Evolutionary conservation across 2,329 filamentous ascomycete species (phyloP).

Genomic region (Waltergamsia citrina): DNA sequence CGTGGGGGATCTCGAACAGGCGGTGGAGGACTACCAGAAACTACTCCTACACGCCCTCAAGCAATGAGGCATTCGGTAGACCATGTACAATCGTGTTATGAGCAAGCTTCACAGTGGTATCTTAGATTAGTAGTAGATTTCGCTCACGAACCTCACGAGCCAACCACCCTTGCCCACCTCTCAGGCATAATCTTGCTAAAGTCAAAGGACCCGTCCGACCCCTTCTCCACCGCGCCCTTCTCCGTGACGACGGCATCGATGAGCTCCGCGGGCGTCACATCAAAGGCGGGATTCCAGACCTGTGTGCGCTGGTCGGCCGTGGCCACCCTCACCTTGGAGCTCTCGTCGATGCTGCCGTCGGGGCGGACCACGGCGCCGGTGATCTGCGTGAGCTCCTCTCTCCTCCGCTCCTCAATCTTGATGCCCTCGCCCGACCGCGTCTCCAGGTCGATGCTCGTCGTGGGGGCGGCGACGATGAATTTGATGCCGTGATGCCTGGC

Average conservation of each 20-base stretch:
- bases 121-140: too few species aligned
- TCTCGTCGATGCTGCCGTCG: slow-evolving; percentile 54
- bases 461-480: slow-evolving; percentile 89
- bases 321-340: slow-evolving; percentile 60
- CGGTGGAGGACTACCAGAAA: slow-evolving; percentile 71
- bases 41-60: slow-evolving; percentile 47
- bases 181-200: slow-evolving; percentile 34
- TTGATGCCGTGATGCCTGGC: slow-evolving; percentile 82
- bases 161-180: slow-evolving; percentile 14
- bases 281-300: slow-evolving; percentile 96
- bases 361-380: slow-evolving; percentile 63
- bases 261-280: slow-evolving; percentile 79
- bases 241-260: slow-evolving; percentile 96
- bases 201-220: slow-evolving; percentile 58
- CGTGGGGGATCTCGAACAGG: slow-evolving; percentile 64
- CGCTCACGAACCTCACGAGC: too few species aligned
- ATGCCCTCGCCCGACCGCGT: slow-evolving; percentile 74
- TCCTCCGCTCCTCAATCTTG: slow-evolving; percentile 79
- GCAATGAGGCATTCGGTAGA: too few species aligned
- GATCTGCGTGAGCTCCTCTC: slow-evolving; percentile 75
- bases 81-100: too few species aligned
- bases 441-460: slow-evolving; percentile 82
- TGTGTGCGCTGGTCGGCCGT: slow-evolving; percentile 70
- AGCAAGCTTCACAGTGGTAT: neutral
- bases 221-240: slow-evolving; percentile 76